Evolutionary conservation across 2,329 filamentous ascomycete species (phyloP).

Genomic region (Sclerotinia glacialis): DNA sequence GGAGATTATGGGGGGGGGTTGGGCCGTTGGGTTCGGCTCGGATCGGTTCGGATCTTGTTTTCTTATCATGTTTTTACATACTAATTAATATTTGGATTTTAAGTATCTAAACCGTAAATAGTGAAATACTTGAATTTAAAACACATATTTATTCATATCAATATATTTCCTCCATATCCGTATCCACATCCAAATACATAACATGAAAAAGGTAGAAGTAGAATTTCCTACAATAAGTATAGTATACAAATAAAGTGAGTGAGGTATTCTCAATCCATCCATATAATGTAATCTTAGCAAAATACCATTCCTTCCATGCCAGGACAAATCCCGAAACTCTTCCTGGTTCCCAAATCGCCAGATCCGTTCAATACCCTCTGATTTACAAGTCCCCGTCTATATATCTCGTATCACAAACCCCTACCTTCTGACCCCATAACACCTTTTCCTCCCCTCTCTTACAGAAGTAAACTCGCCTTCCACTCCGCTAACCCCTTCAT

Average conservation of each 20-base stretch:
- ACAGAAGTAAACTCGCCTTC: conserved; percentile 21
- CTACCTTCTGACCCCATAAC: background rate
- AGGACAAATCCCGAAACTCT: background rate
- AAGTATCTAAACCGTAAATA: too few species aligned
- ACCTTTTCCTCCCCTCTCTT: background rate
- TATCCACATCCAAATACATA: background rate
- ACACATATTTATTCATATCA: background rate
- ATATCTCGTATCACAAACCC: background rate
- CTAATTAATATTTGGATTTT: too few species aligned
- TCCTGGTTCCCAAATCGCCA: background rate
- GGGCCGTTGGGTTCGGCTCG: background rate
- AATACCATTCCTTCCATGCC: background rate
- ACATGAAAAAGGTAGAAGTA: background rate
- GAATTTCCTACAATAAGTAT: background rate
- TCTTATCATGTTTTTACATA: too few species aligned
- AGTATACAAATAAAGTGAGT: background rate
- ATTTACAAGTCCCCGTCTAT: background rate
- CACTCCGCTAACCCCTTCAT: conserved; percentile 27
- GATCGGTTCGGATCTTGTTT: background rate
- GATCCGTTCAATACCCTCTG: background rate
- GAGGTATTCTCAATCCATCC: background rate
- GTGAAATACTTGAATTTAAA: too few species aligned
- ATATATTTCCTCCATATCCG: background rate
- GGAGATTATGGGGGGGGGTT: background rate
- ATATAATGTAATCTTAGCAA: background rate